Base-by-base conservation (phyloP, 140 eudicot genomes). In the Anethum foeniculum region DNA sequence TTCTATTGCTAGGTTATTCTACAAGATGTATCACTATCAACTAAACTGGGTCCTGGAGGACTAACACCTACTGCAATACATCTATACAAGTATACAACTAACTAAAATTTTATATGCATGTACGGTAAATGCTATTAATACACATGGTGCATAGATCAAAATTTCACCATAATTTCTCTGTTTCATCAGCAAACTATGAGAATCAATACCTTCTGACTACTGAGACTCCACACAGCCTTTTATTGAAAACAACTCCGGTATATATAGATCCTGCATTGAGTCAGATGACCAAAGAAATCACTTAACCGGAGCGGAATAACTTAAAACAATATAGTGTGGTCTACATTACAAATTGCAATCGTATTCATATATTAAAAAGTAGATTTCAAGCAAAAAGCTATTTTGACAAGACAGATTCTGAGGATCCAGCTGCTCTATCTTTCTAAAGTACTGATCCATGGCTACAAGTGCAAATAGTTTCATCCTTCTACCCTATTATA, bases 211-310 rank as follows among this genome's bases (percentile, higher is more conserved):
- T 94, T 92, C 98, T 84, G 48, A 94, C 89, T 83, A 94, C 79
- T 25, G 98, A 92, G 30, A 94, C 94, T 25, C 94, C 98, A 84
- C 98, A 94, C 82, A 94, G 86, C 80, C 97, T 90, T 83, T 85
- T 92, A 85, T 94, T 89, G 86, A 94, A 94, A 49, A 86, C 94
- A 16, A 94, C 98, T 78, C 98, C 97, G 25, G 90, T 81, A 81
- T 94, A 94, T 80, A 92, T 83, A 49, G 97, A 92, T 84, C 89
- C 98, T 94, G 91, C 83, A 86, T 81, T 81, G 36, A 54, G 88
- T 39, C 75, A 51, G 71, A 58, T 46, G 38, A 41, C 47, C 19
- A 73, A 76, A 23, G 32, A 60, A 78, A 75, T 41, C 15, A 62
- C 15, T 15, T 13, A 6, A 77, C 30, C 47, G 13, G 19, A 27